phyloP scores from a whole-genome alignment of 2,329 filamentous ascomycete species.

The Septoria petroselini region DNA sequence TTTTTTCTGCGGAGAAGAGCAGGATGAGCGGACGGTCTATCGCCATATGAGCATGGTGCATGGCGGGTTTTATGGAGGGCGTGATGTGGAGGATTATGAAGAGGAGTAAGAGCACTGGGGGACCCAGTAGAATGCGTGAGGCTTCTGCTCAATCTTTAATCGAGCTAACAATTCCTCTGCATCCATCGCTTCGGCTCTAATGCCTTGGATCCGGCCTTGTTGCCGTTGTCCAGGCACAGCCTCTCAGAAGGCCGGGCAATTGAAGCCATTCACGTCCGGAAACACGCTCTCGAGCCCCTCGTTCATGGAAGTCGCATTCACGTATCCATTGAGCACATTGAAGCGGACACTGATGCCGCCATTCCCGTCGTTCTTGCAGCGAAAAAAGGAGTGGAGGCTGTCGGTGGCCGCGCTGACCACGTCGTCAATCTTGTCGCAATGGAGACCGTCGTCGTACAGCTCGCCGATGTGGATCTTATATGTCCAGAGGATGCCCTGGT shows the following conservation, averaged over 20 bases:
- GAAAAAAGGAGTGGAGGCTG: not conserved
- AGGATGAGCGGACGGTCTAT: conserved; percentile 11
- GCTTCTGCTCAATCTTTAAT: no score
- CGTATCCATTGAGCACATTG: not conserved
- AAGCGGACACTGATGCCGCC: not conserved
- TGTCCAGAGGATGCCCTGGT: not conserved
- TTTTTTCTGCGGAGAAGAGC: conserved; percentile 16
- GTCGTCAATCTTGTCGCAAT: not conserved
- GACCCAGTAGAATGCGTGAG: no score
- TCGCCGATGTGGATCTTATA: conserved; percentile 8
- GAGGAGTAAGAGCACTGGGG: conserved; percentile 2
- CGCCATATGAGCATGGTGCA: conserved; percentile 17
- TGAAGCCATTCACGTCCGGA: conserved; percentile 12
- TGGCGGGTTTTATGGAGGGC: conserved; percentile 20
- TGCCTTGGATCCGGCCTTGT: no score
- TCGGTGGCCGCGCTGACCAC: not conserved
- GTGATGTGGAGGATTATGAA: conserved; percentile 12
- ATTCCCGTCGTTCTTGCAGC: not conserved
- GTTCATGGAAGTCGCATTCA: not conserved
- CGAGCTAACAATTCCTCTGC: no score
- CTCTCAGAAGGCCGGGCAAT: conserved; percentile 4
- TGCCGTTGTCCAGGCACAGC: not conserved
- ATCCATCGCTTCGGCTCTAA: no score
- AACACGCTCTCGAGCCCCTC: not conserved
- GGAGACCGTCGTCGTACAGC: not conserved